These are phyloP conservation scores for Lentinus tigrinus DNA, from an alignment of 768 basidiomycete species.

Conservation along the genomic window DNA sequence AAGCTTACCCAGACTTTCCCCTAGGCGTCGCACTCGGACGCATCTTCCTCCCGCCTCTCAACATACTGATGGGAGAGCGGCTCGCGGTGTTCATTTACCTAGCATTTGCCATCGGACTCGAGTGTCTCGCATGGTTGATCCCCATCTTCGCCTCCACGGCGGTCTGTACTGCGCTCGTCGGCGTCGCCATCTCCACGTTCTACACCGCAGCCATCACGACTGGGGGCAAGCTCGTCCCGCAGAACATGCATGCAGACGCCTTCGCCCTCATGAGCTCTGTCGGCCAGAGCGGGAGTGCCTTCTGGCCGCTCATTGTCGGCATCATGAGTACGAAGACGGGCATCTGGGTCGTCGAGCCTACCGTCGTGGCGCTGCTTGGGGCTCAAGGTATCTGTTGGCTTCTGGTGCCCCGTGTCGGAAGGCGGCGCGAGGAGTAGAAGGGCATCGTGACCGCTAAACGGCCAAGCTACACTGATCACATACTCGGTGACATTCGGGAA, in stretches of 20 bases:
- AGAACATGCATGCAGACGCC: conserved; percentile 29
- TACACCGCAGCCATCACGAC: conserved; percentile 28
- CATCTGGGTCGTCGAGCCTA: conserved; percentile 31
- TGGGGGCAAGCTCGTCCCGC: conserved; percentile 25
- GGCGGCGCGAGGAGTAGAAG: conserved; percentile 16
- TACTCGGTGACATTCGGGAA: no score
- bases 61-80: conserved; percentile 29
- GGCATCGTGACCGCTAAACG: neutral
- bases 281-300: conserved; percentile 29
- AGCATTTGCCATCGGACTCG: conserved; percentile 28
- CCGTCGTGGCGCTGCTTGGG: conserved; percentile 26
- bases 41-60: conserved; percentile 27
- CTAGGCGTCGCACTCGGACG: conserved; percentile 29
- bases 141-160: conserved; percentile 27
- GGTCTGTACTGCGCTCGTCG: conserved; percentile 29
- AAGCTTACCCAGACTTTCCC: neutral
- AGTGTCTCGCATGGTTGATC: conserved; percentile 26
- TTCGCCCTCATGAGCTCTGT: conserved; percentile 30
- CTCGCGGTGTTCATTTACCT: conserved; percentile 30
- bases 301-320: conserved; percentile 29
- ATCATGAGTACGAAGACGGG: conserved; percentile 29
- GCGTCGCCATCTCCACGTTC: conserved; percentile 31
- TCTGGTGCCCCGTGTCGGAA: conserved; percentile 24
- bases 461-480: no score
- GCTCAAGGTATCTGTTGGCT: conserved; percentile 27